Evolutionary conservation across 2,329 filamentous ascomycete species (phyloP).

Genomic region (Trichoderma atrobrunneum): DNA sequence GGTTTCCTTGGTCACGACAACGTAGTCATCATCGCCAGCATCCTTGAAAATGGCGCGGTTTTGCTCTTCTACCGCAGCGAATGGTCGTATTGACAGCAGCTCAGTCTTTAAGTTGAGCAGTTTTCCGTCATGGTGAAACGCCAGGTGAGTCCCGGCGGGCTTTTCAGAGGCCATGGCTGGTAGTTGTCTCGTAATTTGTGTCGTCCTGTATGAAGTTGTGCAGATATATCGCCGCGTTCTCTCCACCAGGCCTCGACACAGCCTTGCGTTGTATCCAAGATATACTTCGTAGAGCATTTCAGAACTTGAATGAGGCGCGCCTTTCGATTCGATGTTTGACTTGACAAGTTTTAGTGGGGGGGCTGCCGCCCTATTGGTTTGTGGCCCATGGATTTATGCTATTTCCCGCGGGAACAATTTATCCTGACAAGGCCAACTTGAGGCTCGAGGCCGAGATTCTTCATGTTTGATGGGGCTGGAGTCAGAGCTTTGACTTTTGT

Average conservation of each 20-base stretch:
- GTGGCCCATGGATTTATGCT: not conserved
- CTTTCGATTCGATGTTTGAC: not conserved
- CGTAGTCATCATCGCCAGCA: constrained; percentile 47
- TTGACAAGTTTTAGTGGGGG: constrained; percentile 9
- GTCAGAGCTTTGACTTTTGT: not conserved
- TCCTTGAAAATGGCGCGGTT: constrained; percentile 59
- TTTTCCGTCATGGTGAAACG: constrained; percentile 44
- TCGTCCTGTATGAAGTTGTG: not conserved
- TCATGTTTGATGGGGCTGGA: not conserved
- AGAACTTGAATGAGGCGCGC: not conserved
- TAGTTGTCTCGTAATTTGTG: not conserved
- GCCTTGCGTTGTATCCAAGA: not conserved
- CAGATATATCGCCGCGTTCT: not conserved
- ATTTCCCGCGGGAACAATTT: not conserved
- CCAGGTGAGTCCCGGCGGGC: constrained; percentile 38
- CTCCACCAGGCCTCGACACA: not conserved
- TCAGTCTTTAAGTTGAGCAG: constrained; percentile 43
- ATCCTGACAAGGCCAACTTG: not conserved
- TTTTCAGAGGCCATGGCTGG: not conserved
- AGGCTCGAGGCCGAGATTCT: not conserved
- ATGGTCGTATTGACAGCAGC: constrained; percentile 47
- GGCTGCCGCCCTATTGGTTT: constrained; percentile 5
- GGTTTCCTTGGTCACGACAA: constrained; percentile 62
- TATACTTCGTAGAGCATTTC: not conserved
- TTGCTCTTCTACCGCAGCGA: constrained; percentile 48